Base-by-base conservation (phyloP, 1,284 basidiomycete species). In the Neonothopanus nambi region DNA sequence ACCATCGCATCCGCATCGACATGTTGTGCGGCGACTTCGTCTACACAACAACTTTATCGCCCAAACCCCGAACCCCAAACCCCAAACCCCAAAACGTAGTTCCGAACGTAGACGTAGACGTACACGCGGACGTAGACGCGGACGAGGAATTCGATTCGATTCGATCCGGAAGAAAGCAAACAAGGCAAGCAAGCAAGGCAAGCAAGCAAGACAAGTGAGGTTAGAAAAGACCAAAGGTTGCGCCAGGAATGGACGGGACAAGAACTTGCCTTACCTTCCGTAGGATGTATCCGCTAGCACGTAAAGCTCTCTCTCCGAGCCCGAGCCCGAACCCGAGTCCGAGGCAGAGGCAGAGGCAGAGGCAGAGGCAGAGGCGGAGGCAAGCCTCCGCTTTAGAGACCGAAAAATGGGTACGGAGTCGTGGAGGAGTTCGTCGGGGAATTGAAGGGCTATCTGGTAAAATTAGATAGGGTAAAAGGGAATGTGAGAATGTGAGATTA, bases 221-320 rank as follows among this genome's bases (percentile, higher is more conserved):
- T 52, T 45, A 21, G 39, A 61, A 48, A 49, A 54, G 13, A 28
- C 11, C 9, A 33, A 58, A 55, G 54, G 40, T 52, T 58, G 37
- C 45, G 48, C 35, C 42, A 48, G 52, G 47, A 58, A 59, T 53
- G n/a, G 45, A 50, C 43, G 54, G 54, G 57, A n/a, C n/a, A n/a
- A 42, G 64, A n/a, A n/a, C n/a, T n/a, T n/a, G n/a, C n/a, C 85
- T 61, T 72, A 84, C 93, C 91, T 95, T 67, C 95, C 96, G 69
- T 98, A 98, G 24, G 95, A 97, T 23, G 95, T 98, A 71, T 98
- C 96, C 12, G 95, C 95, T 17, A 98, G 80, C 5, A 98, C 89
- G 66, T 95, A 98, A 23, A 94, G 75, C 61, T 95, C 85, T 54
- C 73, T 73, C 17, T 66, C 74, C 12, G 63, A 59, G 18, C 77